phyloP scores from a whole-genome alignment of 345 rosid species.

The Brassica rapa region DNA sequence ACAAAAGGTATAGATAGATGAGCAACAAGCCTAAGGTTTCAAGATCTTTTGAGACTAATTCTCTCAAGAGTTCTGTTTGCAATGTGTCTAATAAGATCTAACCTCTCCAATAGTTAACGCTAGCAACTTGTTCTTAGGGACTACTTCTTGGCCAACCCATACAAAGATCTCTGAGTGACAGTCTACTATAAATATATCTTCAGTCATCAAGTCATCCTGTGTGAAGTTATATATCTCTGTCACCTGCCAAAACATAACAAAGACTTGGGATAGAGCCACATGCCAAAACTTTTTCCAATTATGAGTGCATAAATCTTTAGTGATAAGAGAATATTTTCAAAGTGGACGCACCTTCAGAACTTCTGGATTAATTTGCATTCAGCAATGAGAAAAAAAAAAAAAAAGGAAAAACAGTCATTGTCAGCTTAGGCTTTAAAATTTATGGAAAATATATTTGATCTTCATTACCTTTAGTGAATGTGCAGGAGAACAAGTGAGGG shows the following conservation, averaged over 20 bases:
- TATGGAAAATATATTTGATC: too few relatives aligned
- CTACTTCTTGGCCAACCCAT: conserved; percentile 95
- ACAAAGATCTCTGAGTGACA: conserved; percentile 83
- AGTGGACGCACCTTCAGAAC: conserved; percentile 70
- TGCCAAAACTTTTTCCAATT: conserved; percentile 10
- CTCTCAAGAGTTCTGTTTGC: background rate
- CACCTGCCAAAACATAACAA: conserved; percentile 53
- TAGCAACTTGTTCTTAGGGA: conserved; percentile 61
- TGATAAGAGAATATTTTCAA: background rate
- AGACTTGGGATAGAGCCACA: conserved; percentile 4
- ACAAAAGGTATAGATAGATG: conserved; percentile 12
- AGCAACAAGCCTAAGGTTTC: conserved; percentile 8
- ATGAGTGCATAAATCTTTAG: background rate
- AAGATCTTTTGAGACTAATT: background rate
- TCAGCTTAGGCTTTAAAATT: too few relatives aligned
- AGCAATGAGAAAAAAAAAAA: background rate
- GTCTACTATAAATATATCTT: conserved; percentile 88
- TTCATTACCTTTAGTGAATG: conserved; percentile 57
- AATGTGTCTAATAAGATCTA: conserved; percentile 19
- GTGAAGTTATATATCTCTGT: conserved; percentile 83
- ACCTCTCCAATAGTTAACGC: conserved; percentile 90
- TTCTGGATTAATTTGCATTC: conserved; percentile 50
- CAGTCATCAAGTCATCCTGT: conserved; percentile 98
- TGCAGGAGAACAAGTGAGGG: conserved; percentile 88
- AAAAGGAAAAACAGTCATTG: too few relatives aligned